phyloP scores from a whole-genome alignment of 768 basidiomycete genomes.

The Cubamyces lactineus region DNA sequence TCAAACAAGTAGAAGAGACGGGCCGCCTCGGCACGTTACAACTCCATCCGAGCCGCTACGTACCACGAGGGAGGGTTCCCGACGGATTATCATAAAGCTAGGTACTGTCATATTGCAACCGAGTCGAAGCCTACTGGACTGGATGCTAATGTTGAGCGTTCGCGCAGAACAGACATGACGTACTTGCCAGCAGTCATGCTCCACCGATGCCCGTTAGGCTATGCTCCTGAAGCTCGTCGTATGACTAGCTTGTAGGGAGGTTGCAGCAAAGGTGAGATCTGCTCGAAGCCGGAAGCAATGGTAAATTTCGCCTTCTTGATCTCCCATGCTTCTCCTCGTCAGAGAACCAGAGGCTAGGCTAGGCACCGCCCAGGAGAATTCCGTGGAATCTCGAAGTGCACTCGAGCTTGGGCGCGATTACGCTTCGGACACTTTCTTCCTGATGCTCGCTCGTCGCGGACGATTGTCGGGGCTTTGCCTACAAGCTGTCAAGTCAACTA shows the following conservation, averaged over 20 bases:
- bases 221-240: not conserved
- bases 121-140: no score
- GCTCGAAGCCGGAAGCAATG: constrained; percentile 10
- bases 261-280: constrained; percentile 1
- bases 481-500: not conserved
- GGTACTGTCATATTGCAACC: no score
- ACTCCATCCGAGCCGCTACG: no score
- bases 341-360: not conserved
- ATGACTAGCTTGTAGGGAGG: no score
- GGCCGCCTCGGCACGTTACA: no score
- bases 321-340: constrained; percentile 1
- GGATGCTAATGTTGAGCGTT: no score
- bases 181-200: not conserved
- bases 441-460: constrained; percentile 3
- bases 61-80: no score
- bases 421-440: constrained; percentile 4
- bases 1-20: no score
- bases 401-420: constrained; percentile 6
- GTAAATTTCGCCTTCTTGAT: constrained; percentile 15
- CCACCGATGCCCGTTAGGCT: not conserved
- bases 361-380: constrained; percentile 10
- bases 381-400: constrained; percentile 7
- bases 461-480: constrained; percentile 13
- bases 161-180: no score
- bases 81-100: no score